phyloP scores from a whole-genome alignment of 73 alveolate genomes.

The Paramecium tetraurelia region DNA sequence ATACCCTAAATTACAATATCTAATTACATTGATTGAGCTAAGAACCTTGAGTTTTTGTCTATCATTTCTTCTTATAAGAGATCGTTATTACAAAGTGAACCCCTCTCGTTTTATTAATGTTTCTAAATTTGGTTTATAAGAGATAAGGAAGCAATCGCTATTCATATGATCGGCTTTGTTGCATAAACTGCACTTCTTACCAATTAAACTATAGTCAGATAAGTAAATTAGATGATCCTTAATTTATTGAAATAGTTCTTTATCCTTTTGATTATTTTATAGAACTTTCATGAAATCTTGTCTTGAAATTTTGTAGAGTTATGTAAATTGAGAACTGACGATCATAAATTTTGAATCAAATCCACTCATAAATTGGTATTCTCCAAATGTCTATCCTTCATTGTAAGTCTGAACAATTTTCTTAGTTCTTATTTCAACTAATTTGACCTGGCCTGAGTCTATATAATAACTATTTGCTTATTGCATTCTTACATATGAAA shows the following conservation, averaged over 20 bases:
- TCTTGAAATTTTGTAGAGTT: neutral
- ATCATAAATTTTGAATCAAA: neutral
- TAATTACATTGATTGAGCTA: neutral
- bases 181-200: neutral
- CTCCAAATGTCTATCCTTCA: neutral
- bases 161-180: neutral
- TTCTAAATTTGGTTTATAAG: conserved; percentile 17
- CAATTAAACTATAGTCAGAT: neutral
- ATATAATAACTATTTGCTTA: neutral
- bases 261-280: neutral
- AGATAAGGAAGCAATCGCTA: neutral
- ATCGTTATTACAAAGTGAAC: neutral
- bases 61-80: neutral
- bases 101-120: neutral
- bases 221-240: neutral
- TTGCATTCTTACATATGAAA: neutral
- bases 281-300: neutral
- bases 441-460: neutral
- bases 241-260: neutral
- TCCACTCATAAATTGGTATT: neutral
- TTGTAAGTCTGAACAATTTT: neutral
- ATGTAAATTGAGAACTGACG: neutral
- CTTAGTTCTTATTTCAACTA: neutral
- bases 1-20: neutral
- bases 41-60: neutral